Evolutionary conservation across 2,329 filamentous ascomycete genomes (phyloP).

Genomic region (Trichophyton benhamiae): DNA sequence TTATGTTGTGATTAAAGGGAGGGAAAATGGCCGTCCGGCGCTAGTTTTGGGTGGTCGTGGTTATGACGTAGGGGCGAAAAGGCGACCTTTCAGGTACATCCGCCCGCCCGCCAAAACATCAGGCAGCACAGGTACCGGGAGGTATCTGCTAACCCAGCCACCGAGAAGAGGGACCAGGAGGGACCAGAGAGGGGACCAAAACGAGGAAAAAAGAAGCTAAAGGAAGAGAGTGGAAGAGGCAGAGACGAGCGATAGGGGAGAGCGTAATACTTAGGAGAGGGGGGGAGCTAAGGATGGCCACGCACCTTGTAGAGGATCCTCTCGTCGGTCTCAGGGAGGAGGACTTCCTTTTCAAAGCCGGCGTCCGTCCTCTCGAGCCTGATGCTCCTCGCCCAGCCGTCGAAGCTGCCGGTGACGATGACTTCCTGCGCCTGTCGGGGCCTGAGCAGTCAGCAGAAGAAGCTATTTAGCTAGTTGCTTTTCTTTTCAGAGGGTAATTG

Average conservation of each 20-base stretch:
- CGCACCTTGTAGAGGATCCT: slow-evolving; percentile 95
- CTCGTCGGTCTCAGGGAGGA: slow-evolving; percentile 49
- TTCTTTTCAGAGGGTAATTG: too few species aligned
- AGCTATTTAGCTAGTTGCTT: too few species aligned
- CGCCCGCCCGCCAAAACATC: not conserved
- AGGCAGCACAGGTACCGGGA: not conserved
- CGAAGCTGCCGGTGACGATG: slow-evolving; percentile 90
- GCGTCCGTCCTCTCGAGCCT: slow-evolving; percentile 62
- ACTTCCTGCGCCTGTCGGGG: slow-evolving; percentile 72
- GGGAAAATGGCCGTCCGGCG: not conserved
- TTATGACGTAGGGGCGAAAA: not conserved
- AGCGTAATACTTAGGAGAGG: too few species aligned
- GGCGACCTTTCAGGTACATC: not conserved
- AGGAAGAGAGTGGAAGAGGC: not conserved
- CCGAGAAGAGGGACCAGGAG: not conserved
- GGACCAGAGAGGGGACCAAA: not conserved
- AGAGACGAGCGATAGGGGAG: not conserved
- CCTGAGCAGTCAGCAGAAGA: slow-evolving; percentile 40
- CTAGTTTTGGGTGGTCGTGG: not conserved
- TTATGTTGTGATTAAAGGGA: not conserved
- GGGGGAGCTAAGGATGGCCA: not conserved
- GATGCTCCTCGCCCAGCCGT: slow-evolving; percentile 81
- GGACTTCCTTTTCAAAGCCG: slow-evolving; percentile 67
- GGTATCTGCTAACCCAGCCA: not conserved
- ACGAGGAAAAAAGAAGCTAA: not conserved